phyloP scores from a whole-genome alignment of 148 eudicot species.

The Rhododendron williamsianum region DNA sequence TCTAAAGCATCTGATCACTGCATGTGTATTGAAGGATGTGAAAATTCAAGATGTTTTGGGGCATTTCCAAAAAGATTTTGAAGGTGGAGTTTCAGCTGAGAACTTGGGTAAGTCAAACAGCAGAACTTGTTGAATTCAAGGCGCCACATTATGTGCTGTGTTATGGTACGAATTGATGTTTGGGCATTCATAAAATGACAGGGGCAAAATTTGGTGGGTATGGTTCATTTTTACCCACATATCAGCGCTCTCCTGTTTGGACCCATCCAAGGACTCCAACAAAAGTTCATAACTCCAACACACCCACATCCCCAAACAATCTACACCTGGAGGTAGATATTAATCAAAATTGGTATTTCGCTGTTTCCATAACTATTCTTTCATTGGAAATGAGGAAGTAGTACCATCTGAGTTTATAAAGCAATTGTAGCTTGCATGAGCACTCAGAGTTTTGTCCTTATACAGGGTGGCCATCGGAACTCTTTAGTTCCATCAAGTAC shows the following conservation, averaged over 20 bases:
- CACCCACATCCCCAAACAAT: slow-evolving; percentile 48
- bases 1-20: background rate
- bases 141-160: slow-evolving; percentile 7
- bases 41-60: slow-evolving; percentile 90
- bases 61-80: slow-evolving; percentile 92
- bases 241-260: slow-evolving; percentile 72
- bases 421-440: slow-evolving; percentile 14
- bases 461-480: slow-evolving; percentile 52
- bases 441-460: slow-evolving; percentile 18
- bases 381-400: slow-evolving; percentile 13
- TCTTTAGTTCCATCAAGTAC: slow-evolving; percentile 41
- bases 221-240: slow-evolving; percentile 83
- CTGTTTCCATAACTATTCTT: background rate
- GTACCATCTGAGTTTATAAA: slow-evolving; percentile 1
- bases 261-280: slow-evolving; percentile 54
- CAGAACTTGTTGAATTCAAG: slow-evolving; percentile 7
- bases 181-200: slow-evolving; percentile 30
- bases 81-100: slow-evolving; percentile 92
- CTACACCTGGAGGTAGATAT: slow-evolving; percentile 56
- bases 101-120: slow-evolving; percentile 72
- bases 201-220: slow-evolving; percentile 93
- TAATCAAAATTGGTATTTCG: background rate
- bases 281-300: slow-evolving; percentile 39
- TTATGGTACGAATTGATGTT: slow-evolving; percentile 27
- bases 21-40: slow-evolving; percentile 58